These are phyloP conservation scores for Podospora pseudoanserina DNA, from an alignment of 495 filamentous ascomycete genomes.

Conservation along the genomic window DNA sequence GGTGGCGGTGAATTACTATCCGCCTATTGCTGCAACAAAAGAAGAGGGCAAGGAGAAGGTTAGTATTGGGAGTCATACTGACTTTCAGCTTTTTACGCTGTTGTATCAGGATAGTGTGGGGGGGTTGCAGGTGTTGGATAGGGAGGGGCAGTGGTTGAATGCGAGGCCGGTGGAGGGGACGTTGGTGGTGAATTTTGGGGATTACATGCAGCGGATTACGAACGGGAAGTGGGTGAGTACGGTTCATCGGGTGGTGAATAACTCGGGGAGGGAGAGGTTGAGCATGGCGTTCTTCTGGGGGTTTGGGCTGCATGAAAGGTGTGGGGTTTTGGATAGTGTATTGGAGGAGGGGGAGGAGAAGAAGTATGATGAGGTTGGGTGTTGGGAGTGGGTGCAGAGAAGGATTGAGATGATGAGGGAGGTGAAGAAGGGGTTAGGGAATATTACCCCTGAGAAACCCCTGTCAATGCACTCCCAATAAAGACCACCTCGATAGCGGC, in stretches of 20 bases:
- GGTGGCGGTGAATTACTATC: slow-evolving; percentile 34
- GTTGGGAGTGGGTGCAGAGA: slow-evolving; percentile 42
- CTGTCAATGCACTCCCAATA: neutral
- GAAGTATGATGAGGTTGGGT: slow-evolving; percentile 56
- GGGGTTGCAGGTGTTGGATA: slow-evolving; percentile 53
- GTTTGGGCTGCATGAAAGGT: slow-evolving; percentile 46
- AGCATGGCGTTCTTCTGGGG: slow-evolving; percentile 61
- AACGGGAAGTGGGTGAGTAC: slow-evolving; percentile 60
- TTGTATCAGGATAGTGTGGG: slow-evolving; percentile 54
- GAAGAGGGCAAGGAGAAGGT: slow-evolving; percentile 12
- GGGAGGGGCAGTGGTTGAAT: slow-evolving; percentile 54
- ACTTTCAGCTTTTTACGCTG: slow-evolving; percentile 60
- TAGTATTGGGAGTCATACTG: slow-evolving; percentile 56
- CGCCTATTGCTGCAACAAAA: slow-evolving; percentile 13
- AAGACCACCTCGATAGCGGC: slow-evolving; percentile 2
- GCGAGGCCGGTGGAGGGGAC: slow-evolving; percentile 54
- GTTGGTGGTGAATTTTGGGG: slow-evolving; percentile 65
- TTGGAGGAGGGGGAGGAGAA: slow-evolving; percentile 47
- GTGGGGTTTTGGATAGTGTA: slow-evolving; percentile 51
- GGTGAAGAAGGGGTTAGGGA: neutral
- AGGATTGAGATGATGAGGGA: slow-evolving; percentile 30
- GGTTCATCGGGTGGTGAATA: slow-evolving; percentile 57
- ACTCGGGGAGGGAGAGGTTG: slow-evolving; percentile 42
- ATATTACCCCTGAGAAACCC: neutral
- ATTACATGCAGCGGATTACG: slow-evolving; percentile 62